Base-by-base conservation (phyloP, 257 asterid genomes). In the Cinchona pubescens region DNA sequence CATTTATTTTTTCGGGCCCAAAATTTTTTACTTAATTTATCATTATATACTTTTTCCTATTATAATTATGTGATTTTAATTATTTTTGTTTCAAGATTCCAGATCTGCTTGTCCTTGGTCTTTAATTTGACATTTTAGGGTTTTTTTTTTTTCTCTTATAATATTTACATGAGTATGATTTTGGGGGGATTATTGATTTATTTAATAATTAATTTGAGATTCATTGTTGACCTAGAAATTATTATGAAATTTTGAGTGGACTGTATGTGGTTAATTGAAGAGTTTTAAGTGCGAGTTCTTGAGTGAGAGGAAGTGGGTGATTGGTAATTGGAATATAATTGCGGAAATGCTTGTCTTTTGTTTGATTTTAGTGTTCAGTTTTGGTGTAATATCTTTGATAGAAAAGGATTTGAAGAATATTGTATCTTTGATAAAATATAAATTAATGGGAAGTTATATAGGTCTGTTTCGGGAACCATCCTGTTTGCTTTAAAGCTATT, bases 111-210 rank as follows among this genome's bases (percentile, higher is more conserved):
- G 25, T 40, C 5, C 40, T 42, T 43, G 62, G 49, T 58, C 6
- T 59, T 62, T 23, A 61, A 74, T 46, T 40, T 35, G 9, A 68
- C 21, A 38, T 56, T n/a, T n/a, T 76, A 68, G 69, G 75, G 79
- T 59, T 76, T 69, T 30, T 56, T n/a, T 19, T 49, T 56, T 37
- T 25, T 45, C 4, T n/a, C n/a, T n/a, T n/a, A n/a, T n/a, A n/a
- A n/a, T 45, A 55, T 71, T 70, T 37, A 11, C 25, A 30, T 0
- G 1, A 0, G 34, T 35, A 3, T 13, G 10, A 21, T 3, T 7
- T n/a, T 23, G 7, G 71, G 34, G 71, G 71, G 13, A 38, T 66
- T 11, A 9, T 23, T 18, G 49, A 37, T 34, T 34, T 0, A 6
- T 37, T 49, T 5, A 23, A 30, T 23, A 3, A n/a, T 55, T 25